Evolutionary conservation across 352 stramenopile species (phyloP), one percentile per base, ranked within the genome.

Genomic region (Phytophthora fragariaefolia): DNA sequence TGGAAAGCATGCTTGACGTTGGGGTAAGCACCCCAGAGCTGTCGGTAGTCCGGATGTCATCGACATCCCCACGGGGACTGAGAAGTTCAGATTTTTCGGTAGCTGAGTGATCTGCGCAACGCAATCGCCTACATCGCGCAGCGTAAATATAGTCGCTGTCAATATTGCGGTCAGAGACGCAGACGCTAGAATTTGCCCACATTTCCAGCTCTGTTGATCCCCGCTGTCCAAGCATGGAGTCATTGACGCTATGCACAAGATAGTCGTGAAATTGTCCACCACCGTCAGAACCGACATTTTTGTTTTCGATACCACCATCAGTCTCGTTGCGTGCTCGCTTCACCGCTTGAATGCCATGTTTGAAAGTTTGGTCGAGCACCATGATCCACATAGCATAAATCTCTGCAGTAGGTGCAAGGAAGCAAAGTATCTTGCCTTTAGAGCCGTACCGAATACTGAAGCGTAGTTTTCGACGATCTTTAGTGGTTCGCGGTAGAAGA

Each of bases 401-500:
- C 7, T 24, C 38, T 2, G 18, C 38, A 15, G 36, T 59, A 30
- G 58, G 48, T 38, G 58, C 32, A 8, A 32, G 15, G 32, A 66
- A 66, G 12, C 26, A 20, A 15, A 66, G 28, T 5, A 38, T 48
- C 22, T 59, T 66, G n/a, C 36, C 58, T 59, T 59, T 59, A 4
- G 10, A 6, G 6, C 58, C 58, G 48, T 66, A 66, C 6, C 40
- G 58, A 26, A 66, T 59, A 10, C 24, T 30, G 27, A 66, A 66
- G 36, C 49, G 50, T 6, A 66, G 48, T 34, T 47, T 59, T 6
- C 50, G 58, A 6, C 48, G 36, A 23, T 66, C 58, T 2, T 66
- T 46, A 6, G 30, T 20, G 17, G 58, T 59, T 10, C 48, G 47
- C 12, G 48, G 38, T 1, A 66, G 58, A 18, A 66, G 22, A 5